Evolutionary conservation across 225 moss, liverwort and hornwort species (phyloP).

Genomic region (Bryum argenteum): DNA sequence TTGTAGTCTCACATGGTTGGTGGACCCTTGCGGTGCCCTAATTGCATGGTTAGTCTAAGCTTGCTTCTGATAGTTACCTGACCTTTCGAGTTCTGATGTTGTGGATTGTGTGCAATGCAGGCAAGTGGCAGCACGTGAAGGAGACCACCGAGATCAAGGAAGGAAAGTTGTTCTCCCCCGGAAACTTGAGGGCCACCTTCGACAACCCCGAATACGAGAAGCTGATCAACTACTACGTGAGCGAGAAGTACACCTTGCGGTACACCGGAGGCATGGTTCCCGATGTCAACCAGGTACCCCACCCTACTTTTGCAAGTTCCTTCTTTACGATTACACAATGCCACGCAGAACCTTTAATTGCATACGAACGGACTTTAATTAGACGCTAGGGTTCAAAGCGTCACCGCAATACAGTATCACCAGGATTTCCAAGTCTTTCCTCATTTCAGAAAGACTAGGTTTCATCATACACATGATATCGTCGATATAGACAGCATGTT

Average conservation of each 20-base stretch:
- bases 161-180: slow-evolving; percentile 95
- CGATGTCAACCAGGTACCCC: slow-evolving; percentile 77
- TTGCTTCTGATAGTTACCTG: background rate
- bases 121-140: slow-evolving; percentile 94
- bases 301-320: too few species aligned
- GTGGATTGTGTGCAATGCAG: slow-evolving; percentile 25
- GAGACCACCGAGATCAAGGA: slow-evolving; percentile 90
- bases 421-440: too few species aligned
- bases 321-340: too few species aligned
- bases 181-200: slow-evolving; percentile 92
- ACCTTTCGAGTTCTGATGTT: background rate
- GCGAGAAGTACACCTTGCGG: slow-evolving; percentile 94
- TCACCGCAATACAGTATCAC: too few species aligned
- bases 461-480: too few species aligned
- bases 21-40: background rate
- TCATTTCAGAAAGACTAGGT: too few species aligned
- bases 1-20: background rate
- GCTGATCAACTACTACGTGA: slow-evolving; percentile 96
- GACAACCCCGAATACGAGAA: slow-evolving; percentile 99
- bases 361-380: too few species aligned
- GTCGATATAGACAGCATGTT: too few species aligned
- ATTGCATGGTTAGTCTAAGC: background rate
- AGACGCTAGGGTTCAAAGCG: too few species aligned
- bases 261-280: slow-evolving; percentile 99
- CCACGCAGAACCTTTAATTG: too few species aligned